Evolutionary conservation across 331 rosid species (phyloP).

Genomic region (Acacia pycnantha): DNA sequence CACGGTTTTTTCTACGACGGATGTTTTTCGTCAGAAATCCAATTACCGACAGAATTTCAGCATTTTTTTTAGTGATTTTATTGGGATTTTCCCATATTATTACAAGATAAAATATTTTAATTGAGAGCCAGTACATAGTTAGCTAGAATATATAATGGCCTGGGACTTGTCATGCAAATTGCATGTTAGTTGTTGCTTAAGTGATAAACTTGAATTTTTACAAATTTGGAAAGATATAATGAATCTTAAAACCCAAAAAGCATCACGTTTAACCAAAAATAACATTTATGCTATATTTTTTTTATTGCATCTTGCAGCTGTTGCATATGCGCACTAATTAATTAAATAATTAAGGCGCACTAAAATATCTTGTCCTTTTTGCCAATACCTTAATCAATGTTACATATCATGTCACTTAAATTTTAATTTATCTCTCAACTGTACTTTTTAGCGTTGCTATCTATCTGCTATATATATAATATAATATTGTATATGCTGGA

Average conservation of each 20-base stretch:
- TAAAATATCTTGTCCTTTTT: conserved; percentile 16
- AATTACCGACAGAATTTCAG: no score
- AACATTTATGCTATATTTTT: not conserved
- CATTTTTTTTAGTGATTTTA: no score
- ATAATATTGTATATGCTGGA: not conserved
- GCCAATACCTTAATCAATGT: not conserved
- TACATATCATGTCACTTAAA: not conserved
- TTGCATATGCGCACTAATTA: conserved; percentile 8
- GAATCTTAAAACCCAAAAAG: not conserved
- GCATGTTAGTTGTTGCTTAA: not conserved
- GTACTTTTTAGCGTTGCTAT: not conserved
- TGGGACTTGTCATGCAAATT: not conserved
- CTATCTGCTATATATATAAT: not conserved
- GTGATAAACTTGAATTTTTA: conserved; percentile 25
- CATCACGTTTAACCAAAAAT: conserved; percentile 28
- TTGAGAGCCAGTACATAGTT: not conserved
- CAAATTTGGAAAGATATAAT: conserved; percentile 27
- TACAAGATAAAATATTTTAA: conserved; percentile 12
- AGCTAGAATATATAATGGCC: not conserved
- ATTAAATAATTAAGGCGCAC: conserved; percentile 6
- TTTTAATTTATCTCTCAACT: not conserved
- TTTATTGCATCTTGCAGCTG: conserved; percentile 1
- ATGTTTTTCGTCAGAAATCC: no score
- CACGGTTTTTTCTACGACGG: no score
- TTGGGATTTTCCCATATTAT: no score